Evolutionary conservation across 331 rosid species (phyloP).

Genomic region (Rosa hybrid): DNA sequence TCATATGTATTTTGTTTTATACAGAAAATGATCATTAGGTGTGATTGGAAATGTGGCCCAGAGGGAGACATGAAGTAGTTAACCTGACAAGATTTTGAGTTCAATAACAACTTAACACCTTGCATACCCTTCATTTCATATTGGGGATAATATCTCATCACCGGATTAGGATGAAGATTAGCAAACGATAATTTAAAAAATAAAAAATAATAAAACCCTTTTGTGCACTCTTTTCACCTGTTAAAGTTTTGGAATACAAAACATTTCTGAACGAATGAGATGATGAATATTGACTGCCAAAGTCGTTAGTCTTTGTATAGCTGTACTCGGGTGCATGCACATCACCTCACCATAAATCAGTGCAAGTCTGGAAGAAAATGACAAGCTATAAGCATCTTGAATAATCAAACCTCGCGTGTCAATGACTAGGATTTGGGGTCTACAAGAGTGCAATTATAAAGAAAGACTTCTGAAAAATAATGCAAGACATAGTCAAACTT

Average conservation of each 20-base stretch:
- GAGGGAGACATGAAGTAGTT: background rate
- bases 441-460: background rate
- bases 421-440: background rate
- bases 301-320: background rate
- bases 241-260: background rate
- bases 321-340: background rate
- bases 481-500: background rate
- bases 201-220: background rate
- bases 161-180: background rate
- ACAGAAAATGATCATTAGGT: background rate
- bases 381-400: constrained; percentile 5
- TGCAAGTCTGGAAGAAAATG: background rate
- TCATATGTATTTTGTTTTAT: background rate
- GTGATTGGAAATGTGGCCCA: background rate
- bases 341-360: background rate
- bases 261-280: background rate
- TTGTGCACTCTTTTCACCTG: background rate
- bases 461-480: background rate
- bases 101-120: background rate
- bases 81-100: background rate
- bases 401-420: background rate
- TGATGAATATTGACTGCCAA: background rate
- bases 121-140: background rate
- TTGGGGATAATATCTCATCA: background rate
- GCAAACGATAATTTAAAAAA: background rate